Conservation (phyloP, 768 basidiomycete genomes). For the Suillus alpinus region DNA sequence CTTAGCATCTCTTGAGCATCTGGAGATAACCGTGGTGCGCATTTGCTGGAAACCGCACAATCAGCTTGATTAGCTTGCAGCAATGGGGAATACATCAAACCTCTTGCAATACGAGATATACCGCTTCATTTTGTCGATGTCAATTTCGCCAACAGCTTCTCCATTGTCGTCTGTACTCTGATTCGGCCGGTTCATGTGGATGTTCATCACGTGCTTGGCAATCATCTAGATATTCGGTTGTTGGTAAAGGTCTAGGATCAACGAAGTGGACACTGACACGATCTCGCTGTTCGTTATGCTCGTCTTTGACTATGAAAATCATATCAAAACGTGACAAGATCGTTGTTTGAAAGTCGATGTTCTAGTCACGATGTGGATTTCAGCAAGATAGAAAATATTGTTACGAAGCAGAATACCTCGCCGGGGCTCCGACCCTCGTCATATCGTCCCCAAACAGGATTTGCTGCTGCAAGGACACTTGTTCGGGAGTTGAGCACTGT, state of each 20-base stretch:
- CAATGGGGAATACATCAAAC: slow-evolving; percentile 38
- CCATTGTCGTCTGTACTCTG: slow-evolving; percentile 56
- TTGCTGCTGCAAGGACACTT: slow-evolving; percentile 94
- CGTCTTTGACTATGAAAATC: slow-evolving; percentile 99
- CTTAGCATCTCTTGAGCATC: slow-evolving; percentile 98
- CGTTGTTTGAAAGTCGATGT: slow-evolving; percentile 97
- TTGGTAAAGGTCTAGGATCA: not conserved
- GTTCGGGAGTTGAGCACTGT: slow-evolving; percentile 96
- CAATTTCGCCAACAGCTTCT: slow-evolving; percentile 82
- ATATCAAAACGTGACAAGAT: slow-evolving; percentile 98
- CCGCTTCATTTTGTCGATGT: slow-evolving; percentile 97
- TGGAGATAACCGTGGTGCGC: slow-evolving; percentile 88
- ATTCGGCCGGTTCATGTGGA: slow-evolving; percentile 93
- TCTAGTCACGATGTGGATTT: slow-evolving; percentile 35
- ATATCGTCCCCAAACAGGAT: slow-evolving; percentile 96
- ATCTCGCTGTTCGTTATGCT: slow-evolving; percentile 93
- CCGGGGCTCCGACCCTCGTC: slow-evolving; percentile 96
- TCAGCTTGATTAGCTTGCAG: slow-evolving; percentile 2
- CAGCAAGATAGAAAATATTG: not conserved
- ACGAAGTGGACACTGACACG: slow-evolving; percentile 47
- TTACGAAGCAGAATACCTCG: slow-evolving; percentile 49
- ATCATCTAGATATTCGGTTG: slow-evolving; percentile 60
- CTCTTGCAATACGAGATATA: slow-evolving; percentile 96
- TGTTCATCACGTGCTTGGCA: slow-evolving; percentile 97
- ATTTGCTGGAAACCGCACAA: slow-evolving; percentile 60